These are phyloP conservation scores for Cutaneotrichosporon sp. DNA, from an alignment of 1,284 basidiomycete species.

Conservation along the genomic window DNA sequence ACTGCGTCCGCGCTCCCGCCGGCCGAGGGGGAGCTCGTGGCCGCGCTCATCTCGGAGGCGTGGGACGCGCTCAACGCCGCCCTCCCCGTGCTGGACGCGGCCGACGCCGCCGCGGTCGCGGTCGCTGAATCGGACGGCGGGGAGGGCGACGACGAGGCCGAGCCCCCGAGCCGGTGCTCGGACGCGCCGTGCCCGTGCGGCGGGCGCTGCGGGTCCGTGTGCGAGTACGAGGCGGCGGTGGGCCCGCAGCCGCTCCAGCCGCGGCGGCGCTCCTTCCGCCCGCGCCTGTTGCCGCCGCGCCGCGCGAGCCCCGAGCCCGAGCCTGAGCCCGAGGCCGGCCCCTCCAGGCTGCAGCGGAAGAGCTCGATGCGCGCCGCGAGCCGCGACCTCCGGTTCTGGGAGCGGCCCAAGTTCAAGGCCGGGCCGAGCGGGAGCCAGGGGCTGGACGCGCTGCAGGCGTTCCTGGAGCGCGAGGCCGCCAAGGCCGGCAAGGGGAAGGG, in stretches of 20 bases:
- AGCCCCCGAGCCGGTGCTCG: not conserved
- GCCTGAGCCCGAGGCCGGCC: not conserved
- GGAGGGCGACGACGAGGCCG: not conserved
- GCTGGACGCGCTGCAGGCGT: not conserved
- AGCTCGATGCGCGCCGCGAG: conserved; percentile 14
- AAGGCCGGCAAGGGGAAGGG: conserved; percentile 27
- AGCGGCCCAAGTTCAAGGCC: not conserved
- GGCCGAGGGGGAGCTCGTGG: not conserved
- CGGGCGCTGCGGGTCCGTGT: not conserved
- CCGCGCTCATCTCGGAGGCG: not conserved
- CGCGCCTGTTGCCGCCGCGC: no score
- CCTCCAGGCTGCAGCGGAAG: not conserved
- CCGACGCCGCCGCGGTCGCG: no score
- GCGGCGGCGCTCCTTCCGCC: not conserved
- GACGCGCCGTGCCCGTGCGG: not conserved
- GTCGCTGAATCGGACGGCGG: no score
- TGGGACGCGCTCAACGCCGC: not conserved
- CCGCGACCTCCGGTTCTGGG: conserved; percentile 13
- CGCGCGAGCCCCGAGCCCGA: not conserved
- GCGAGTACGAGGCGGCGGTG: not conserved
- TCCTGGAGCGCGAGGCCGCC: not conserved
- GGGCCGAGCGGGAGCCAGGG: not conserved
- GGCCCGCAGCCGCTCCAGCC: not conserved
- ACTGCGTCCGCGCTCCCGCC: not conserved
- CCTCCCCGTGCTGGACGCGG: not conserved